Percentiles rank a stretch among this genome's conserved stretches.
Evolutionary conservation across 768 basidiomycete species (phyloP).

Genomic region (Boletus coccyginus): DNA sequence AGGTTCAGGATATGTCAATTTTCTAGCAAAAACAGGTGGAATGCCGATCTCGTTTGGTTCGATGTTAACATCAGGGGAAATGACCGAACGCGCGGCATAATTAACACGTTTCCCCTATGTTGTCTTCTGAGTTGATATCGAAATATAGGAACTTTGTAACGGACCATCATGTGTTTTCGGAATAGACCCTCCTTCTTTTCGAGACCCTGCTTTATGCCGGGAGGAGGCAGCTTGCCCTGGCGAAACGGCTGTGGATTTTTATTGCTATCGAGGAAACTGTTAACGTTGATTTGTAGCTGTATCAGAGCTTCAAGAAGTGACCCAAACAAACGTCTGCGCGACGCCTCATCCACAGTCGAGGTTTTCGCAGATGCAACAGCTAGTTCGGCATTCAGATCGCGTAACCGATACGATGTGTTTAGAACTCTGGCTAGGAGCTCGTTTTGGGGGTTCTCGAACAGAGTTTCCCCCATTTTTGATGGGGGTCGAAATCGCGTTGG

Average conservation of each 20-base stretch:
- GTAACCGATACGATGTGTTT: constrained; percentile 72
- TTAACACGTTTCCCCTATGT: constrained; percentile 96
- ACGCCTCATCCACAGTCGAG: constrained; percentile 46
- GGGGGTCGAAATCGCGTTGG: constrained; percentile 97
- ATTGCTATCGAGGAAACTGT: constrained; percentile 94
- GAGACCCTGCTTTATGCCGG: constrained; percentile 92
- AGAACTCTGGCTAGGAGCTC: constrained; percentile 81
- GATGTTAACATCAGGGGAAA: constrained; percentile 98
- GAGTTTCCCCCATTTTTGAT: constrained; percentile 82
- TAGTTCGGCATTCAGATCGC: constrained; percentile 71
- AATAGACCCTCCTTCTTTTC: constrained; percentile 99
- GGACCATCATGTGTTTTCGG: constrained; percentile 98
- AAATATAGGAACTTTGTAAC: constrained; percentile 18
- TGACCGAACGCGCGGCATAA: constrained; percentile 99
- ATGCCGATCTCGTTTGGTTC: constrained; percentile 99
- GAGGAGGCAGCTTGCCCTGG: constrained; percentile 86
- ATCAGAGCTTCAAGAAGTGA: constrained; percentile 77
- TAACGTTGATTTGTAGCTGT: constrained; percentile 91
- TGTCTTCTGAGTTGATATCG: not conserved
- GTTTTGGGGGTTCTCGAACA: constrained; percentile 97
- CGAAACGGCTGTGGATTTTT: constrained; percentile 88
- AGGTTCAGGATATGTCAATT: constrained; percentile 96
- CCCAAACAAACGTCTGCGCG: constrained; percentile 57
- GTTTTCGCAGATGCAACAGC: constrained; percentile 59
- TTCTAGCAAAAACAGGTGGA: constrained; percentile 95